Evolutionary conservation across 2,329 filamentous ascomycete genomes (phyloP).

Genomic region (Pseudogymnoascus sp.): DNA sequence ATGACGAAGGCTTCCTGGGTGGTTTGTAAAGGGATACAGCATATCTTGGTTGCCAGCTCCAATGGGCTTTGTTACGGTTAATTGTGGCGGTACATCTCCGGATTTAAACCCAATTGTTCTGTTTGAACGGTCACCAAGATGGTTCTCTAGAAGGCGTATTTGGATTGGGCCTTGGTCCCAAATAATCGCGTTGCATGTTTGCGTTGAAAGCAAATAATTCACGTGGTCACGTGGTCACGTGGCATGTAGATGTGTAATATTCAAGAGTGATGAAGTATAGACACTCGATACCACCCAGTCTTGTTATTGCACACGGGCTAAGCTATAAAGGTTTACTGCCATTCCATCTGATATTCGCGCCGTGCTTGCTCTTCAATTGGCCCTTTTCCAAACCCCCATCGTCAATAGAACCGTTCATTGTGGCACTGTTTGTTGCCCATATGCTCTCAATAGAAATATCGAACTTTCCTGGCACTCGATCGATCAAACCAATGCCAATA

Average conservation of each 20-base stretch:
- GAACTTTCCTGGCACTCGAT: slow-evolving; percentile 81
- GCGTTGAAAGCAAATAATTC: neutral
- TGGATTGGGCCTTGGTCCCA: neutral
- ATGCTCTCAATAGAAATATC: slow-evolving; percentile 78
- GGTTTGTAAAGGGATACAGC: neutral
- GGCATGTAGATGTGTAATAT: neutral
- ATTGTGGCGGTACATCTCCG: neutral
- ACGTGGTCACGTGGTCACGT: neutral
- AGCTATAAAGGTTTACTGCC: slow-evolving; percentile 17
- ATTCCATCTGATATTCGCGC: slow-evolving; percentile 37
- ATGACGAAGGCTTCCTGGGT: slow-evolving; percentile 36
- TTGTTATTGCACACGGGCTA: neutral
- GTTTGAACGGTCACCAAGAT: neutral
- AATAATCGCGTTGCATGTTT: slow-evolving; percentile 3
- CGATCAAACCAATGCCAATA: slow-evolving; percentile 81
- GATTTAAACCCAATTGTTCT: neutral
- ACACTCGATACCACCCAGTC: neutral
- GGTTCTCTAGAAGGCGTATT: neutral
- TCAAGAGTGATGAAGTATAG: neutral
- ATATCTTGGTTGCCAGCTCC: neutral
- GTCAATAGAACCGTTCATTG: slow-evolving; percentile 29
- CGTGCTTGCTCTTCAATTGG: slow-evolving; percentile 36
- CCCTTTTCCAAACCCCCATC: slow-evolving; percentile 25
- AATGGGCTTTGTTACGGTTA: neutral
- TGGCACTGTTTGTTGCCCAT: slow-evolving; percentile 71